phyloP scores from a whole-genome alignment of 2,329 filamentous ascomycete genomes.

The Microsporum canis region DNA sequence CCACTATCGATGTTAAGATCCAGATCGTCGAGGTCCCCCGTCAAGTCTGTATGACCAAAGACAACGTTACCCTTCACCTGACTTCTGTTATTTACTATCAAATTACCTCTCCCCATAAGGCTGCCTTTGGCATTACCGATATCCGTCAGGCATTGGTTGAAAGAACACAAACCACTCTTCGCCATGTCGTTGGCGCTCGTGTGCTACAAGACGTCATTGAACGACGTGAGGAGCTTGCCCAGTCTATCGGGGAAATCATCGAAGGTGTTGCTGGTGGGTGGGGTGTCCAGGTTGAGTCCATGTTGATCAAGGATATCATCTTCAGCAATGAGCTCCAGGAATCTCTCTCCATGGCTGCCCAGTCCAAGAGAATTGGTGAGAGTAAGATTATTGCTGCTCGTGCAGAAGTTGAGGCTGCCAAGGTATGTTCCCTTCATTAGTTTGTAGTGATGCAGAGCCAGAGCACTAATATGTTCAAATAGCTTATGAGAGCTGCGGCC shows the following conservation, averaged over 20 bases:
- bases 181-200: constrained; percentile 89
- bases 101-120: constrained; percentile 89
- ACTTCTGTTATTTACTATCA: constrained; percentile 99
- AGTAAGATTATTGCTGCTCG: constrained; percentile 96
- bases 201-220: constrained; percentile 97
- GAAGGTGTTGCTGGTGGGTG: constrained; percentile 88
- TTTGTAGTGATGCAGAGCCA: neutral
- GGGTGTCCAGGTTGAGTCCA: constrained; percentile 93
- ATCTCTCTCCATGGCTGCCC: constrained; percentile 92
- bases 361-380: constrained; percentile 96
- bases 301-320: constrained; percentile 99
- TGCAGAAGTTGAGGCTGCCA: constrained; percentile 91
- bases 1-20: constrained; percentile 96
- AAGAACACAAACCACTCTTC: constrained; percentile 93
- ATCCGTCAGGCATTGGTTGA: constrained; percentile 93
- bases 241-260: constrained; percentile 92
- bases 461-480: constrained; percentile 1
- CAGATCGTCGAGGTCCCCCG: constrained; percentile 93
- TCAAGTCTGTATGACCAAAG: constrained; percentile 98
- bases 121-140: constrained; percentile 90
- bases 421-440: constrained; percentile 43
- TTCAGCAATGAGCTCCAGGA: constrained; percentile 95
- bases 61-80: constrained; percentile 88
- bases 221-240: constrained; percentile 90
- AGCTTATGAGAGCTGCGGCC: constrained; percentile 55